A percentile compares a stretch with the other conserved stretches of the same genome.
Conservation (phyloP, 2,329 filamentous ascomycete species). For the Fusarium udum region DNA sequence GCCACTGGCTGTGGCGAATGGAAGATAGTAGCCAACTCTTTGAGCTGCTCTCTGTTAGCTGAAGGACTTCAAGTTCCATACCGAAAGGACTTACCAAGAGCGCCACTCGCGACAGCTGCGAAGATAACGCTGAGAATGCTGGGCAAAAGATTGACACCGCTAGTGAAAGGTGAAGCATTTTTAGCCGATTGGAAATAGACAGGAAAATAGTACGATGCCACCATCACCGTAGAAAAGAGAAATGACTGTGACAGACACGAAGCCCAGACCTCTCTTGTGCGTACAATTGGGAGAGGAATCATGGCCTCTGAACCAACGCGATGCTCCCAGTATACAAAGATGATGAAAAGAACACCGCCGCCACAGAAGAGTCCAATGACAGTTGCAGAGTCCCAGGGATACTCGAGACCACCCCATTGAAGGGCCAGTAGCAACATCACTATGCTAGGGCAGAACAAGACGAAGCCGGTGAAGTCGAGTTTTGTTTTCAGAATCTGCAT, state of each 20-base stretch:
- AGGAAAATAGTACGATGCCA: conserved; percentile 59
- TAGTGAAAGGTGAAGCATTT: conserved; percentile 42
- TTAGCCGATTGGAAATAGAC: conserved; percentile 63
- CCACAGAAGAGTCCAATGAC: conserved; percentile 59
- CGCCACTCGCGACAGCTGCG: conserved; percentile 37
- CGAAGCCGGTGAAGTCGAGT: conserved; percentile 57
- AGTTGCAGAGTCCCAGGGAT: conserved; percentile 56
- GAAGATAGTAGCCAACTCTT: conserved; percentile 55
- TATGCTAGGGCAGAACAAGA: conserved; percentile 56
- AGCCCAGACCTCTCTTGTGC: conserved; percentile 54
- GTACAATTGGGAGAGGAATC: conserved; percentile 57
- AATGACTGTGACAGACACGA: conserved; percentile 54
- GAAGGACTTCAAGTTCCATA: no score
- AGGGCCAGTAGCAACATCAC: conserved; percentile 62
- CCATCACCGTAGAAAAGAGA: conserved; percentile 55
- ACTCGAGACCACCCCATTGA: conserved; percentile 60
- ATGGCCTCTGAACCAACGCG: conserved; percentile 58
- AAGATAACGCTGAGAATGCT: conserved; percentile 41
- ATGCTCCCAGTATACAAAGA: conserved; percentile 59
- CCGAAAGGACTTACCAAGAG: conserved; percentile 21
- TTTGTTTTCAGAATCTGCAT: conserved; percentile 39
- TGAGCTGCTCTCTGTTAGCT: conserved; percentile 30
- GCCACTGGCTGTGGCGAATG: conserved; percentile 51
- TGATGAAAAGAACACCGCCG: conserved; percentile 48
- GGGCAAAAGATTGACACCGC: conserved; percentile 45